These are phyloP conservation scores for Chernovozyma sophiae-reginae DNA, from an alignment of 1,139 yeast genomes.

Conservation along the genomic window DNA sequence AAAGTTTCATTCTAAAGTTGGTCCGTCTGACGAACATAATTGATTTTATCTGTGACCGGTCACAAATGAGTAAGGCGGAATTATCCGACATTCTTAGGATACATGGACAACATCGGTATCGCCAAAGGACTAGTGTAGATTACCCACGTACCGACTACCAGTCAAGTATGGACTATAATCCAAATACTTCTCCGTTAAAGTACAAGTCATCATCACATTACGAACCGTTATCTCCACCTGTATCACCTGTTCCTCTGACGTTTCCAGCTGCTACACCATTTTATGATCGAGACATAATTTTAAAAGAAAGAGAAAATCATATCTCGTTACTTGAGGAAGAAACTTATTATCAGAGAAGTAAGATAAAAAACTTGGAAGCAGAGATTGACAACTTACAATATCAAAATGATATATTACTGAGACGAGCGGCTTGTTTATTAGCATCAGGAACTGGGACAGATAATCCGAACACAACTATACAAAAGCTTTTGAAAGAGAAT, in stretches of 20 bases:
- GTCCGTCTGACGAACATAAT: constrained; percentile 21
- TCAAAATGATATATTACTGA: not conserved
- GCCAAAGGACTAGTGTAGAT: too few species aligned
- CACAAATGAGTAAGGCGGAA: constrained; percentile 16
- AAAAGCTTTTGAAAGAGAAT: constrained; percentile 10
- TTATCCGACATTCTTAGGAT: too few species aligned
- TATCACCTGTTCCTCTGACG: too few species aligned
- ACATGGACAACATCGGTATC: too few species aligned
- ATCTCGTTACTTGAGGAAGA: constrained; percentile 7
- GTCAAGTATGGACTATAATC: too few species aligned
- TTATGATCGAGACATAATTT: not conserved
- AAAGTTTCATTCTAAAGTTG: constrained; percentile 26
- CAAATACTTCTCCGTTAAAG: too few species aligned
- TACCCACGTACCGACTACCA: too few species aligned
- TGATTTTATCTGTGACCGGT: constrained; percentile 22
- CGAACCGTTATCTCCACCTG: constrained; percentile 5
- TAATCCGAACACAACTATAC: constrained; percentile 1
- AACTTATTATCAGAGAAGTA: constrained; percentile 11
- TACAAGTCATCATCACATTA: too few species aligned
- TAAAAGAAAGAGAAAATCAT: not conserved
- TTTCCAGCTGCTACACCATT: not conserved
- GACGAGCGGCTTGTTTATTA: not conserved
- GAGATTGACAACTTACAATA: not conserved
- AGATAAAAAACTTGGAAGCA: constrained; percentile 5
- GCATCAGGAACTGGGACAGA: not conserved